Conservation (phyloP, 495 filamentous ascomycete species). For the Podospora pseudocomata region DNA sequence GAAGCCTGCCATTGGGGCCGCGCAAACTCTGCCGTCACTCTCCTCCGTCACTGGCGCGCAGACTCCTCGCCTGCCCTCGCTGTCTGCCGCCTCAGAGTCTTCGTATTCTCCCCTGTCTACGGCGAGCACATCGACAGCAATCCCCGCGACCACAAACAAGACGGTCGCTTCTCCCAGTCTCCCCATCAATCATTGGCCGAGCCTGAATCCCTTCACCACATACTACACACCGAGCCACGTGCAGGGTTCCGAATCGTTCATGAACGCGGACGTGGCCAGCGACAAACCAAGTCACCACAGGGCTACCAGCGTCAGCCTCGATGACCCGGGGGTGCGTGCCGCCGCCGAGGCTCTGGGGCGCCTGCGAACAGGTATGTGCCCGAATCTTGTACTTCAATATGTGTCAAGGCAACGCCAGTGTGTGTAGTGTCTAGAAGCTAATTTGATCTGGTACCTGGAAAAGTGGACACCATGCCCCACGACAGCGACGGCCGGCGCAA, state of each 20-base stretch:
- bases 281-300: conserved; percentile 36
- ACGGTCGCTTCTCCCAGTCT: conserved; percentile 15
- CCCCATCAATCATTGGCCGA: conserved; percentile 46
- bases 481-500: conserved; percentile 6
- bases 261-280: conserved; percentile 32
- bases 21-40: conserved; percentile 40
- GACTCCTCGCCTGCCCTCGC: conserved; percentile 13
- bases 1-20: conserved; percentile 12
- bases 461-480: conserved; percentile 13
- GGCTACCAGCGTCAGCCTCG: conserved; percentile 62
- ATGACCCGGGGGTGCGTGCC: conserved; percentile 75
- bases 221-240: conserved; percentile 48
- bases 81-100: neutral
- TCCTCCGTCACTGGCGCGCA: conserved; percentile 39
- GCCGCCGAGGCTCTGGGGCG: conserved; percentile 85
- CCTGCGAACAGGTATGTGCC: conserved; percentile 68
- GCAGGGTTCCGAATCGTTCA: conserved; percentile 33
- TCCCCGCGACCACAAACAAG: conserved; percentile 23
- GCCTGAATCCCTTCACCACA: conserved; percentile 51
- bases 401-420: too few relatives aligned
- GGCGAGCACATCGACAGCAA: neutral
- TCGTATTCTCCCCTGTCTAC: neutral
- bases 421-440: neutral
- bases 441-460: neutral
- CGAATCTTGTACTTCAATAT: neutral